Conservation (phyloP, 2,329 filamentous ascomycete species). For the Albophoma yamanashiensis region DNA sequence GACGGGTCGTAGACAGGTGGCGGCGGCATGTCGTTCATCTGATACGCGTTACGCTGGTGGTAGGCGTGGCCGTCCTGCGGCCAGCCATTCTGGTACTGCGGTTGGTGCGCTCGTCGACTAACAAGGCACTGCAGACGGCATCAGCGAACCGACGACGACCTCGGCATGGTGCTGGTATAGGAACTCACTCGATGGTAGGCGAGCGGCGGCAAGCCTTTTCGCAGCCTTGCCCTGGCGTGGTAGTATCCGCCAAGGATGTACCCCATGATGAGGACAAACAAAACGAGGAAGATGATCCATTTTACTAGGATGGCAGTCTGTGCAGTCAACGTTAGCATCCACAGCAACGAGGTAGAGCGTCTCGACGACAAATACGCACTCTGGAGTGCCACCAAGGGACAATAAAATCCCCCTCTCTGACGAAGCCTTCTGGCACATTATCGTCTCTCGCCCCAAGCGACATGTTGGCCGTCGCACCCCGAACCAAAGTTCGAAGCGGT, state of each 20-base stretch:
- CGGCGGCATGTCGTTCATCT: slow-evolving; percentile 43
- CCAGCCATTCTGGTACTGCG: slow-evolving; percentile 5
- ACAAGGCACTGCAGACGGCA: slow-evolving; percentile 36
- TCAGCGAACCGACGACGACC: background rate
- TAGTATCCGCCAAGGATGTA: slow-evolving; percentile 59
- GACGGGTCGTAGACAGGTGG: slow-evolving; percentile 49
- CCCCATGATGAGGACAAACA: slow-evolving; percentile 46
- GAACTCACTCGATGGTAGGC: slow-evolving; percentile 56
- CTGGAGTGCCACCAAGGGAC: slow-evolving; percentile 19
- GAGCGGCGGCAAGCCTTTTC: slow-evolving; percentile 53
- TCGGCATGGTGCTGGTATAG: background rate
- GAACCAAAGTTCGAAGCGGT: background rate
- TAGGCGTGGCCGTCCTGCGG: slow-evolving; percentile 14
- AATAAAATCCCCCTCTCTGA: slow-evolving; percentile 2
- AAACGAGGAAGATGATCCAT: slow-evolving; percentile 55
- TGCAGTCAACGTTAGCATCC: background rate
- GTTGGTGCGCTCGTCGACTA: slow-evolving; percentile 22
- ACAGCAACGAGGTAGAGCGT: background rate
- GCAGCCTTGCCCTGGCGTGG: slow-evolving; percentile 58
- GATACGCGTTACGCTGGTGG: slow-evolving; percentile 20
- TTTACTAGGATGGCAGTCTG: slow-evolving; percentile 57
- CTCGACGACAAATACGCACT: slow-evolving; percentile 7
- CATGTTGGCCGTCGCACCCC: background rate
- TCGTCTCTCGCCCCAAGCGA: background rate
- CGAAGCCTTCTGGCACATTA: slow-evolving; percentile 2